Percentiles rank a stretch among this genome's conserved stretches.
Conservation (phyloP, 2,329 filamentous ascomycete genomes). For the Colletotrichum lentis region DNA sequence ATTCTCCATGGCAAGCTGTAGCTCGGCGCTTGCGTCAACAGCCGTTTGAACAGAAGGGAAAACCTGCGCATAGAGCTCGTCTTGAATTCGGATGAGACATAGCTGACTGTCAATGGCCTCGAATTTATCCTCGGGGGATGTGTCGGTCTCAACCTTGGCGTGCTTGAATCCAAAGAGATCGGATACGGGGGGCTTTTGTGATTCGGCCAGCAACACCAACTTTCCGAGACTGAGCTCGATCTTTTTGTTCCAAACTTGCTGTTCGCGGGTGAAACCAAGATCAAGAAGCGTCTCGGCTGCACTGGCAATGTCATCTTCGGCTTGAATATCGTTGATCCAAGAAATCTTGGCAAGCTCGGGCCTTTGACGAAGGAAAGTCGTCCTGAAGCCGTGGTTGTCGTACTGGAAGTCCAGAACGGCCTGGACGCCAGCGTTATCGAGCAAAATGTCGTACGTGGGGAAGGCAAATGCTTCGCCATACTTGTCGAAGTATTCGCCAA, state of each 20-base stretch:
- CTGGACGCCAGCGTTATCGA: constrained; percentile 71
- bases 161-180: constrained; percentile 42
- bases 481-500: constrained; percentile 64
- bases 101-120: constrained; percentile 69
- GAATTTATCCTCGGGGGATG: constrained; percentile 54
- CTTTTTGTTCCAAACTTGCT: constrained; percentile 90
- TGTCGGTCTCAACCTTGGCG: constrained; percentile 51
- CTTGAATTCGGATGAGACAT: constrained; percentile 79
- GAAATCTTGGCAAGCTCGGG: constrained; percentile 78
- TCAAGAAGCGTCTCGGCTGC: constrained; percentile 76
- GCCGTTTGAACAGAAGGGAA: constrained; percentile 72
- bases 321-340: constrained; percentile 93
- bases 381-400: constrained; percentile 75
- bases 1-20: constrained; percentile 77
- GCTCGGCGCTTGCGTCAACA: constrained; percentile 80
- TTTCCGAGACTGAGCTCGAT: constrained; percentile 91
- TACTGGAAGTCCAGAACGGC: constrained; percentile 75
- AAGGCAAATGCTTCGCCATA: constrained; percentile 74
- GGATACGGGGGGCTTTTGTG: constrained; percentile 44
- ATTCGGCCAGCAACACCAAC: constrained; percentile 75
- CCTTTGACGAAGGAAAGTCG: constrained; percentile 77
- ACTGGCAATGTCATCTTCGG: constrained; percentile 76
- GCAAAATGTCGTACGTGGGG: constrained; percentile 81
- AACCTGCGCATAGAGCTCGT: constrained; percentile 76
- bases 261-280: constrained; percentile 75